Base-by-base conservation (phyloP, 2,329 filamentous ascomycete genomes). In the Exophiala calicioides region DNA sequence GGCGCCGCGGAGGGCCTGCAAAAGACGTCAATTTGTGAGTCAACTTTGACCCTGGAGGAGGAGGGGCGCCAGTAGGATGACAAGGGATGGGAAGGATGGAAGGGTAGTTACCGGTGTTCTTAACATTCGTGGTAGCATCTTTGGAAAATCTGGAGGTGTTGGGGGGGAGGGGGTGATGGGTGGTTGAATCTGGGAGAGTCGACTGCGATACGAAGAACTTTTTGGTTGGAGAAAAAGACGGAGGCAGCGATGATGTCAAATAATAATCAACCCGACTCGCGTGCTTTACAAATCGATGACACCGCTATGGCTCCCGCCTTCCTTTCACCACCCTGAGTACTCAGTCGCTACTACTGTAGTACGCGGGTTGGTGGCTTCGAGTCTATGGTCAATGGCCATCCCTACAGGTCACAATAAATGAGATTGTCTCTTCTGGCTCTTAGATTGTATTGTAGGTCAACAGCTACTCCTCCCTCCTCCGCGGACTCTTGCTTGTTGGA, bases 1-100 rank as follows among this genome's bases (percentile, higher is more conserved):
- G 16, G 47, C 44, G 52, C 52, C 47, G 31, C 53, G 53, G 12
- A 59, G 43, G 34, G 55, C 53, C 55, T 58, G 46, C 30, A n/a
- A 7, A 16, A 18, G 13, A 16, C 27, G 3, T n/a, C 8, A 13
- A 24, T 36, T 31, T 30, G 15, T 33, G 30, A 31, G 16, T 12
- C 18, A 12, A 26, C 12, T 27, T 7, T 5, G 13, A 20, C 5
- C 23, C 24, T 31, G 10, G 5, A 29, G 27, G 37, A n/a, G n/a
- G n/a, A n/a, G n/a, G n/a, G n/a, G n/a, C n/a, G n/a, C n/a, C n/a
- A n/a, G n/a, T n/a, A n/a, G n/a, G n/a, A n/a, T n/a, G n/a, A n/a
- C n/a, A n/a, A n/a, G n/a, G n/a, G n/a, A n/a, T n/a, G n/a, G n/a
- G n/a, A n/a, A n/a, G n/a, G 26, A 4, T 24, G 10, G n/a, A 12